A percentile compares a stretch with the other conserved stretches of the same genome.
Conservation (phyloP, 176 grass and related monocot species). For the Sorghum bicolor region Sorghum_bicolor_NCBIv3 NC_012872.2:66597001-66597500, state of each 20-base stretch:
- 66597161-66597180: conserved; percentile 53
- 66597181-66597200: conserved; percentile 75
- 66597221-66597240: background rate
- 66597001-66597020: conserved; percentile 88
- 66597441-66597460: background rate
- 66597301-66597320: conserved; percentile 59
- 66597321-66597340: conserved; percentile 68
- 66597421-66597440: conserved; percentile 85
- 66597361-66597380: conserved; percentile 93
- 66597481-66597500: background rate
- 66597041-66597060: conserved; percentile 69
- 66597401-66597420: conserved; percentile 90
- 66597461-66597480: background rate
- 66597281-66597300: conserved; percentile 55
- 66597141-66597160: conserved; percentile 64
- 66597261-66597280: background rate
- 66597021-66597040: conserved; percentile 61
- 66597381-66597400: conserved; percentile 79
- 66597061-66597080: conserved; percentile 75
- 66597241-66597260: background rate
- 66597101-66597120: conserved; percentile 49
- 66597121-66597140: conserved; percentile 53
- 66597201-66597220: conserved; percentile 53
- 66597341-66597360: conserved; percentile 73
- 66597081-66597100: conserved; percentile 55